Percentiles rank a stretch among this genome's conserved stretches.
phyloP scores from a whole-genome alignment of 129 eudicot genomes.

The Tagetes erecta region DNA sequence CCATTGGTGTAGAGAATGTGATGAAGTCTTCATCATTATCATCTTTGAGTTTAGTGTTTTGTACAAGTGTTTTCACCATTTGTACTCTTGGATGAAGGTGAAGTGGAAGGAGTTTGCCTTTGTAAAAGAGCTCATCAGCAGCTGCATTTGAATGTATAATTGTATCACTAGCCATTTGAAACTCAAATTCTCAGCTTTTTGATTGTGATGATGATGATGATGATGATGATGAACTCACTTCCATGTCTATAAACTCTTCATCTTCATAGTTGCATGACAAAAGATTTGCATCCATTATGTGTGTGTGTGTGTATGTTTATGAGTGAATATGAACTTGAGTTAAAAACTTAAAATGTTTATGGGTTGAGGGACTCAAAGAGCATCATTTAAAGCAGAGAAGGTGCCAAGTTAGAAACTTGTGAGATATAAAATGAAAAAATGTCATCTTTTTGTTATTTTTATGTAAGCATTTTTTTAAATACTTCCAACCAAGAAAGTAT shows the following conservation, averaged over 20 bases:
- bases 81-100: conserved; percentile 71
- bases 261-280: conserved; percentile 45
- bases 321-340: conserved; percentile 23
- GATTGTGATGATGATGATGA: conserved; percentile 40
- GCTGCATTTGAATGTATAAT: conserved; percentile 44
- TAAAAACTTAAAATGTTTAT: conserved; percentile 9
- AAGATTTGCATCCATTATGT: conserved; percentile 51
- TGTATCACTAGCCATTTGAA: conserved; percentile 50
- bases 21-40: conserved; percentile 35
- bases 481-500: conserved; percentile 38
- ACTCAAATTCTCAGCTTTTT: conserved; percentile 76
- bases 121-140: conserved; percentile 90
- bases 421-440: conserved; percentile 35
- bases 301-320: conserved; percentile 26
- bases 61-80: conserved; percentile 59
- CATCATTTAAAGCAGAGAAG: conserved; percentile 59
- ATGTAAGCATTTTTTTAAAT: conserved; percentile 35
- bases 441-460: conserved; percentile 38
- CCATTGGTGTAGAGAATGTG: conserved; percentile 57
- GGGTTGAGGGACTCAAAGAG: conserved; percentile 31
- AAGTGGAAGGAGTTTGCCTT: conserved; percentile 90
- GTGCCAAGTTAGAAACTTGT: conserved; percentile 57
- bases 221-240: conserved; percentile 45
- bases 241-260: conserved; percentile 83
- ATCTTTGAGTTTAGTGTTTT: conserved; percentile 28